phyloP scores from a whole-genome alignment of 768 basidiomycete species.

The Dendrothele bispora region DNA sequence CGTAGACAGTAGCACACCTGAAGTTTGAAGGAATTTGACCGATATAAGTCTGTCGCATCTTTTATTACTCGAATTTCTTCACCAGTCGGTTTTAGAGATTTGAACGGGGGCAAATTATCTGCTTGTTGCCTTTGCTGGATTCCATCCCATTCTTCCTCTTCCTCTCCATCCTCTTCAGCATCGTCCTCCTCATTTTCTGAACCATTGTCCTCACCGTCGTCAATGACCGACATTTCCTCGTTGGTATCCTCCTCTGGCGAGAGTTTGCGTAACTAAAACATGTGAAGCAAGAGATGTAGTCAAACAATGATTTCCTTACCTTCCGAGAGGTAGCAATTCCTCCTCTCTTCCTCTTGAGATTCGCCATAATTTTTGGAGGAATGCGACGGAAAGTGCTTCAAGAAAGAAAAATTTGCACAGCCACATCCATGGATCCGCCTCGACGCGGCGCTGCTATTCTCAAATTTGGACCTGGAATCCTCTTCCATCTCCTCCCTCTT shows the following conservation, averaged over 20 bases:
- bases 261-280: slow-evolving; percentile 4
- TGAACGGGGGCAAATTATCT: slow-evolving; percentile 12
- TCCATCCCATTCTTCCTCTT: slow-evolving; percentile 17
- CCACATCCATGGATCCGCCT: too few species aligned
- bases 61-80: slow-evolving; percentile 71
- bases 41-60: slow-evolving; percentile 72
- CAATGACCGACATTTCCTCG: neutral
- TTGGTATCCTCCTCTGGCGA: slow-evolving; percentile 3
- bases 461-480: too few species aligned
- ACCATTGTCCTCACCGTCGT: slow-evolving; percentile 4
- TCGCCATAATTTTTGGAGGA: slow-evolving; percentile 18
- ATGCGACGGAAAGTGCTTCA: too few species aligned
- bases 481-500: too few species aligned
- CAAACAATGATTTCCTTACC: slow-evolving; percentile 1
- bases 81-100: slow-evolving; percentile 55
- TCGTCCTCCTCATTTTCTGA: slow-evolving; percentile 5
- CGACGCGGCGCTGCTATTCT: too few species aligned
- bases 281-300: neutral
- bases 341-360: slow-evolving; percentile 25
- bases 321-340: slow-evolving; percentile 12
- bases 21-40: slow-evolving; percentile 81
- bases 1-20: slow-evolving; percentile 50
- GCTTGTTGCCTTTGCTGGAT: slow-evolving; percentile 7
- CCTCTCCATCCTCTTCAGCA: neutral
- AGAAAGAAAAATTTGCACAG: too few species aligned